Base-by-base conservation (phyloP, 2,329 filamentous ascomycete species). In the Mollisiaceae sp. region DNA sequence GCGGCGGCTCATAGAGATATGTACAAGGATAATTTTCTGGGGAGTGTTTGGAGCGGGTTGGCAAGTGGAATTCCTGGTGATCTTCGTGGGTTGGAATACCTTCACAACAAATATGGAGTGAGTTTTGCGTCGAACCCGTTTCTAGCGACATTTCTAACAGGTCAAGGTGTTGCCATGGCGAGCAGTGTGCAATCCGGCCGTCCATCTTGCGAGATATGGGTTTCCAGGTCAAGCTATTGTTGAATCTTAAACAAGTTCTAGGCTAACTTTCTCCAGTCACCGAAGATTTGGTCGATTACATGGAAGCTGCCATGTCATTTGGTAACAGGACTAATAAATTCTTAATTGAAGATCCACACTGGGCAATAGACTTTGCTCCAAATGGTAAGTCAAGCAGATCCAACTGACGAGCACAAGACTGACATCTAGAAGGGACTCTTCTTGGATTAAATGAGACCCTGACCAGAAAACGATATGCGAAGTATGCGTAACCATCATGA, bases 1-100 rank as follows among this genome's bases (percentile, higher is more conserved):
- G 91, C 89, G 0, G 91, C 92, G 0, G 91, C 93, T 0, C 89
- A 84, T 69, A 83, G 93, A 77, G 87, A 96, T 73, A 98, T 98
- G 94, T 98, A 90, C 77, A 83, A 86, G 65, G 87, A 88, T 62
- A 90, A 95, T 69, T 81, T 84, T 0, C 77, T 83, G 1, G 87
- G 85, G 1, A 93, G 91, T 62, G 81, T 94, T 1, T 82, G 81
- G 35, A 91, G 92, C 2, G 93, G 93, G 0, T 79, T 97, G 38
- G 89, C 91, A 1, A 86, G 86, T 36, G 91, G 83, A 50, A 85
- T 94, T 0, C 91, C 91, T 0, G 87, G 91, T 3, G 91, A 94
- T 78, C 77, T 97, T 12, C 86, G 89, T 22, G 94, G 94, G 0
- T 80, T 97, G 43, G 89, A 93, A 75, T 86, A 93, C 74, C 82